phyloP scores from a whole-genome alignment of 352 stramenopile genomes.

The Phytophthora brassicae region DNA sequence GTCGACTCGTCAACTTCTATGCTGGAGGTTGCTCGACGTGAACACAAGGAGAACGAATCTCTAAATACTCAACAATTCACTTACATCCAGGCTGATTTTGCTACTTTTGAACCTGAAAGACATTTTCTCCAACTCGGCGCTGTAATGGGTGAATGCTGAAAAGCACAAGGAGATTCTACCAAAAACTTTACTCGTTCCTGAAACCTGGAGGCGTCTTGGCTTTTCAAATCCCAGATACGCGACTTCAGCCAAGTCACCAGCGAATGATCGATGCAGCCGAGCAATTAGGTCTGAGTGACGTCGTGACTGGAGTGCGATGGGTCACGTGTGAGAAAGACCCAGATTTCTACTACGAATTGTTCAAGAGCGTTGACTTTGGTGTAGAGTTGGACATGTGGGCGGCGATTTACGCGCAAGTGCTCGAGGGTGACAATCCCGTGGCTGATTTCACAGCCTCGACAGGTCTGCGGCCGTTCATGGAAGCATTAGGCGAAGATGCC shows the following conservation, averaged over 20 bases:
- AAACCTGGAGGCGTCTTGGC: constrained; percentile 70
- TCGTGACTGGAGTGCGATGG: constrained; percentile 57
- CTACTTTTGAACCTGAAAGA: neutral
- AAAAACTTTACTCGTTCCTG: constrained; percentile 51
- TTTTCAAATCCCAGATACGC: constrained; percentile 77
- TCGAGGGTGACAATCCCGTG: constrained; percentile 65
- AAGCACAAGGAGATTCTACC: constrained; percentile 49
- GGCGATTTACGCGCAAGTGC: constrained; percentile 59
- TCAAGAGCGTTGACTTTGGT: constrained; percentile 25
- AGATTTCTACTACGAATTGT: constrained; percentile 73
- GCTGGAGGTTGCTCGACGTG: neutral
- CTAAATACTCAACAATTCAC: neutral
- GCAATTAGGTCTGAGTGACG: constrained; percentile 38
- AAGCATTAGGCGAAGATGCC: constrained; percentile 38
- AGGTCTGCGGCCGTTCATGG: constrained; percentile 57
- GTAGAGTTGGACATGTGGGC: constrained; percentile 64
- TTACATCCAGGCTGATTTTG: neutral
- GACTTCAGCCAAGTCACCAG: constrained; percentile 56
- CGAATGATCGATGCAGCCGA: constrained; percentile 55
- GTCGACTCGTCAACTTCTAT: neutral
- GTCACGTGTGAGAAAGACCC: constrained; percentile 69
- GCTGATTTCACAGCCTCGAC: constrained; percentile 72
- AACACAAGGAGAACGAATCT: neutral
- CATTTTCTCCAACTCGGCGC: neutral
- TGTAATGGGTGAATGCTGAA: constrained; percentile 45